phyloP scores from a whole-genome alignment of 2,329 filamentous ascomycete species.

The Amylocarpus encephaloides region DNA sequence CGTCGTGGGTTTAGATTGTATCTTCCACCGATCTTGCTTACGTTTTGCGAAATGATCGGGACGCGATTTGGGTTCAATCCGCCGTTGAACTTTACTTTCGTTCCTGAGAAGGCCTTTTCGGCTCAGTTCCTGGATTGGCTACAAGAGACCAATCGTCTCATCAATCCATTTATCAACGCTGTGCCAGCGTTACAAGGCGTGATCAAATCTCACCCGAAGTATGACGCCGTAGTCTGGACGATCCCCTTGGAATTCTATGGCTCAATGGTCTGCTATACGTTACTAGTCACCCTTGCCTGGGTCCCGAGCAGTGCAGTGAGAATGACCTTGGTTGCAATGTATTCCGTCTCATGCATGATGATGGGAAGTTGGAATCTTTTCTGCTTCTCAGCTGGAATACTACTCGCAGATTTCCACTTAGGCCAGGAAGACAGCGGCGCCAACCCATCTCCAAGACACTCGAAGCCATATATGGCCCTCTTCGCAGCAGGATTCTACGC shows the following conservation, averaged over 20 bases:
- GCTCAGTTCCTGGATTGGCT: conserved; percentile 23
- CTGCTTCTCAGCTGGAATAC: conserved; percentile 21
- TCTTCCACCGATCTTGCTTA: conserved; percentile 38
- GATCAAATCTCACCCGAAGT: conserved; percentile 24
- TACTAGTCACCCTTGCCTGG: conserved; percentile 15
- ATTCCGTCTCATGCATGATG: conserved; percentile 10
- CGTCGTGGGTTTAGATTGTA: conserved; percentile 40
- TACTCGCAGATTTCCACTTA: conserved; percentile 23
- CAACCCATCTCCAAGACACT: not conserved
- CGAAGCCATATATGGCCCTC: conserved; percentile 7
- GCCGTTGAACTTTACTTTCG: conserved; percentile 33
- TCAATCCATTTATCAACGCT: conserved; percentile 21
- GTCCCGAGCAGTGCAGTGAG: conserved; percentile 12
- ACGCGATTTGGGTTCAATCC: conserved; percentile 19
- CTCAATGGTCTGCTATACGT: conserved; percentile 32
- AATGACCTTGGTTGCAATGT: conserved; percentile 14
- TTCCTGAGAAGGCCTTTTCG: conserved; percentile 18
- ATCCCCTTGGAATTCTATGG: conserved; percentile 43
- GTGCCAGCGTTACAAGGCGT: conserved; percentile 13
- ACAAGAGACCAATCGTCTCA: conserved; percentile 15
- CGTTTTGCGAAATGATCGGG: conserved; percentile 31
- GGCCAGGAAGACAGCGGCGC: conserved; percentile 12
- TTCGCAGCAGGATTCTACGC: conserved; percentile 20
- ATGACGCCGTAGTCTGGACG: conserved; percentile 43
- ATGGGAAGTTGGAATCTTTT: conserved; percentile 24